A percentile compares a stretch with the other conserved stretches of the same genome.
Conservation (phyloP, 306 rosid genomes). For the Inga oerstediana region DNA sequence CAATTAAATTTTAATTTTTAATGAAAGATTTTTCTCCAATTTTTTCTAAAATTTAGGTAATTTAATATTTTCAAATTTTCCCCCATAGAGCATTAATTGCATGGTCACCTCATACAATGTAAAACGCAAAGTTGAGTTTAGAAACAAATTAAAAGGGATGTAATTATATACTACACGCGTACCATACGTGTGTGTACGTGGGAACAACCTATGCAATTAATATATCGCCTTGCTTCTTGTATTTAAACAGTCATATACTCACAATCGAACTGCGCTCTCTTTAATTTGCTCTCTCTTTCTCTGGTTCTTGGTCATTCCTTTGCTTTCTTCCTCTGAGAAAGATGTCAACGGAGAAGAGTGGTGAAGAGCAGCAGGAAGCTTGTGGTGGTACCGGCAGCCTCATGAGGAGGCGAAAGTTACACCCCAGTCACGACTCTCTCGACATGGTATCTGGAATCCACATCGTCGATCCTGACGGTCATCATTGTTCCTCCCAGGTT, state of each 20-base stretch:
- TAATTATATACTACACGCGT: not conserved
- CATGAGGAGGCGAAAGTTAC: not conserved
- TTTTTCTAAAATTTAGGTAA: too few relatives aligned
- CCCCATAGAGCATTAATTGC: too few relatives aligned
- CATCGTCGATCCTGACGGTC: not conserved
- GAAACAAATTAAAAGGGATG: too few relatives aligned
- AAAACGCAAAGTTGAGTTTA: too few relatives aligned
- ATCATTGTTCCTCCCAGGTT: constrained; percentile 5
- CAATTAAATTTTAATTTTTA: too few relatives aligned
- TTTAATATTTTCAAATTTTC: too few relatives aligned
- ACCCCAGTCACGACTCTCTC: constrained; percentile 22
- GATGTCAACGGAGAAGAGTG: constrained; percentile 1
- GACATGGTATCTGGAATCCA: constrained; percentile 28
- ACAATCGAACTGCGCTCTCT: too few relatives aligned
- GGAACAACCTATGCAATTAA: fast-evolving
- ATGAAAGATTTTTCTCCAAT: too few relatives aligned
- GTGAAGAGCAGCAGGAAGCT: not conserved
- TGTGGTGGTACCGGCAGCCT: not conserved
- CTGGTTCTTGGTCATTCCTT: not conserved
- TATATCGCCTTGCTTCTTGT: not conserved
- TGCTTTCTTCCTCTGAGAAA: not conserved
- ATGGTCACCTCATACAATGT: too few relatives aligned
- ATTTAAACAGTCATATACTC: not conserved
- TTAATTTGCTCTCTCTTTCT: too few relatives aligned
- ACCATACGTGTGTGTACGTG: not conserved